phyloP scores from a whole-genome alignment of 352 stramenopile species.

The Phytopythium litorale region DNA sequence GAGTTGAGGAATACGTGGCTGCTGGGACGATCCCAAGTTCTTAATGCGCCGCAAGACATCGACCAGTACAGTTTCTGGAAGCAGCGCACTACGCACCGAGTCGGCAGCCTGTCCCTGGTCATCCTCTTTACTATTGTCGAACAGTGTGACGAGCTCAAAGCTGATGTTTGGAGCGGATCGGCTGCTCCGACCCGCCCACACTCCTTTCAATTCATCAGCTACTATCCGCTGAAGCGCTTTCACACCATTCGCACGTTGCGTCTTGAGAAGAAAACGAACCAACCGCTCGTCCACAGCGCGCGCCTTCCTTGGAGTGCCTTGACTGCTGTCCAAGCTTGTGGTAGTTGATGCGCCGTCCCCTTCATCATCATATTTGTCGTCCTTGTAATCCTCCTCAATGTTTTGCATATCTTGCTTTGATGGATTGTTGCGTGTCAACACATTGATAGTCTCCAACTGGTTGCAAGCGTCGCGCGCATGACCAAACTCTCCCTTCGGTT shows the following conservation, averaged over 20 bases:
- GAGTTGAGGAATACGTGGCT: background rate
- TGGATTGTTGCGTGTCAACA: background rate
- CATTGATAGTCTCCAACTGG: background rate
- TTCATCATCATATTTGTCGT: background rate
- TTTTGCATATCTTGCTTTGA: background rate
- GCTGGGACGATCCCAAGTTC: background rate
- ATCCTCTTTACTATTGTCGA: background rate
- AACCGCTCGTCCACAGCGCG: background rate
- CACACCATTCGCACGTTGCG: background rate
- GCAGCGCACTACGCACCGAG: background rate
- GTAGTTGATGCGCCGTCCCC: background rate
- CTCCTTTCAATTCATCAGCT: background rate
- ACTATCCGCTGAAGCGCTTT: conserved; percentile 2
- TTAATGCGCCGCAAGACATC: background rate
- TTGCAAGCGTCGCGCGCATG: background rate
- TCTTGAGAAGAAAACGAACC: background rate
- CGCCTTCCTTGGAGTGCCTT: background rate
- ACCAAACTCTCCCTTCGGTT: background rate
- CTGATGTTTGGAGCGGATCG: background rate
- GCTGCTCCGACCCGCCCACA: background rate
- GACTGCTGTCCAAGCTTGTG: background rate
- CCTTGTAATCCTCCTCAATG: background rate
- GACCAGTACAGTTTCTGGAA: background rate
- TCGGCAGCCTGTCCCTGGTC: background rate
- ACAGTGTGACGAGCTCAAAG: conserved; percentile 1